phyloP scores from a whole-genome alignment of 345 rosid genomes.

The Barbarea vulgaris region DNA sequence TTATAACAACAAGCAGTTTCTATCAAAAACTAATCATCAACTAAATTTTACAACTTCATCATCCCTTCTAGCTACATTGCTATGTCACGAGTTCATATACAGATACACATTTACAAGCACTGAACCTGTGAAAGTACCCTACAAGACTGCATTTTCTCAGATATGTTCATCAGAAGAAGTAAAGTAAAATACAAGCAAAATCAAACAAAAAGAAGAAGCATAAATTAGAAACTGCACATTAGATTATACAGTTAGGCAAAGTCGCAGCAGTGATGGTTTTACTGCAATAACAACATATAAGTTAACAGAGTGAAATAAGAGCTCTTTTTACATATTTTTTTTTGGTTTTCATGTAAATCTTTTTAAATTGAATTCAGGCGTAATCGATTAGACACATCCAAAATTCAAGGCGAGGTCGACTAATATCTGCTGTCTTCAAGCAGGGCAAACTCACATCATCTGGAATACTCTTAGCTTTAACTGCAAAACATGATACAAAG shows the following conservation, averaged over 20 bases:
- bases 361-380: slow-evolving; percentile 43
- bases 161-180: slow-evolving; percentile 6
- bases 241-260: slow-evolving; percentile 45
- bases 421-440: slow-evolving; percentile 40
- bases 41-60: not conserved
- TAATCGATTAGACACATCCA: slow-evolving; percentile 39
- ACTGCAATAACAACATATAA: slow-evolving; percentile 45
- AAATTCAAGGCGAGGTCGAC: slow-evolving; percentile 46
- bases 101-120: slow-evolving; percentile 14
- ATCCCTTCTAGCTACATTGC: not conserved
- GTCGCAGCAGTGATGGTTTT: slow-evolving; percentile 45
- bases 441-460: slow-evolving; percentile 34
- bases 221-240: slow-evolving; percentile 53
- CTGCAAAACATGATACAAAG: slow-evolving; percentile 47
- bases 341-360: slow-evolving; percentile 28
- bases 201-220: not conserved
- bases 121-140: not conserved
- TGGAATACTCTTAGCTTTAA: slow-evolving; percentile 32
- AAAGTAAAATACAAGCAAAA: not conserved
- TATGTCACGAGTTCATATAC: not conserved
- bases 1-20: not conserved
- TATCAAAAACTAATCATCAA: slow-evolving; percentile 18
- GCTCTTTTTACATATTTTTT: not conserved
- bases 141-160: slow-evolving; percentile 8
- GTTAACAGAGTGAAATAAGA: slow-evolving; percentile 39